phyloP scores from a whole-genome alignment of 2,329 filamentous ascomycete genomes.

The Aspergillus carbonarius region DNA sequence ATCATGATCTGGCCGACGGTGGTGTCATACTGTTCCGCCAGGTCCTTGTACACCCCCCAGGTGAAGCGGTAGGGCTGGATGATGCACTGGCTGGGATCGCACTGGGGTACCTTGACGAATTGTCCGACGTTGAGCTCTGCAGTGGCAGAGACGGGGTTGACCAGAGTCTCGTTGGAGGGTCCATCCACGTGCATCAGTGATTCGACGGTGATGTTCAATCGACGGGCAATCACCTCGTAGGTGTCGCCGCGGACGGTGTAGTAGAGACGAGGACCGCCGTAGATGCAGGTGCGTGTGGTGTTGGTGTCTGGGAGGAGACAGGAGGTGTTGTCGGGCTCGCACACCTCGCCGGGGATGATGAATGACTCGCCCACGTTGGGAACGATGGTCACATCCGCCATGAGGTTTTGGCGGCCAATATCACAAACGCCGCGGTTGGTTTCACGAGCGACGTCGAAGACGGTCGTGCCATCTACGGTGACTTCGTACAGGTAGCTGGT shows the following conservation, averaged over 20 bases:
- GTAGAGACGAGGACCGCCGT: slow-evolving; percentile 19
- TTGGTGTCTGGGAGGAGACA: slow-evolving; percentile 13
- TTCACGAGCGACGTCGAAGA: slow-evolving; percentile 8
- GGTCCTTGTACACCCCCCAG: slow-evolving; percentile 20
- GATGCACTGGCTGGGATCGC: slow-evolving; percentile 13
- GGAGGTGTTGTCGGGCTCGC: slow-evolving; percentile 15
- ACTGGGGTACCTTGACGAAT: slow-evolving; percentile 16
- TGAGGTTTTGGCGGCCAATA: slow-evolving; percentile 13
- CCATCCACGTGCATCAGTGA: slow-evolving; percentile 5
- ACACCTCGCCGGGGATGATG: slow-evolving; percentile 14
- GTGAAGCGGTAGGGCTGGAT: slow-evolving; percentile 16
- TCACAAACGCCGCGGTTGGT: slow-evolving; percentile 16
- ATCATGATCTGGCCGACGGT: slow-evolving; percentile 21
- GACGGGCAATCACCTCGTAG: slow-evolving; percentile 12
- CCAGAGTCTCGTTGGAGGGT: background rate
- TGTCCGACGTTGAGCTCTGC: slow-evolving; percentile 4
- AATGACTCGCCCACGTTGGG: slow-evolving; percentile 15
- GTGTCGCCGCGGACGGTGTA: slow-evolving; percentile 21
- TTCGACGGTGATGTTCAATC: slow-evolving; percentile 17
- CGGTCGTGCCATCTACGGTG: slow-evolving; percentile 2
- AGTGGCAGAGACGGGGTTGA: background rate
- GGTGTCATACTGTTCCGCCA: slow-evolving; percentile 15
- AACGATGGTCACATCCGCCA: slow-evolving; percentile 19
- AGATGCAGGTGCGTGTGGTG: slow-evolving; percentile 13
- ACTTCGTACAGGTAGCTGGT: background rate